phyloP scores from a whole-genome alignment of 768 basidiomycete species.

The Auricularia cornea region DNA sequence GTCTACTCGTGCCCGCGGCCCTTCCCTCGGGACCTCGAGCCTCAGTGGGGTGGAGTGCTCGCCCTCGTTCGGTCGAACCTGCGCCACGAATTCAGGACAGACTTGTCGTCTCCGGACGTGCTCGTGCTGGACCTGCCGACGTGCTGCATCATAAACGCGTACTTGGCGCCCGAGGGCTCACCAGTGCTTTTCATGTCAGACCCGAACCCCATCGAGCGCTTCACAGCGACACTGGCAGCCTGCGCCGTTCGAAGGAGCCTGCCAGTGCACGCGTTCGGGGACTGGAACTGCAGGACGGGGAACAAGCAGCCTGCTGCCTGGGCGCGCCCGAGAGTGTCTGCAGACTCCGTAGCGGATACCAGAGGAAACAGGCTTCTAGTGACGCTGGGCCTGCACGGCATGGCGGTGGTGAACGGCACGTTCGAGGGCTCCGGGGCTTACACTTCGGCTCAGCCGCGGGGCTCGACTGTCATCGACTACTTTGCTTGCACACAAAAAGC shows the following conservation, averaged over 20 bases:
- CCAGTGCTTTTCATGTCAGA: not conserved
- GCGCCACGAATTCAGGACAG: not conserved
- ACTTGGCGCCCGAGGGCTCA: not conserved
- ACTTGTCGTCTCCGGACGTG: not conserved
- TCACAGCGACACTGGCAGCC: not conserved
- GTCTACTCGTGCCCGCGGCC: not conserved
- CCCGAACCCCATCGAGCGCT: not conserved
- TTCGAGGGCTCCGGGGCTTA: not conserved
- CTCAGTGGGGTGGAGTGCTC: not conserved
- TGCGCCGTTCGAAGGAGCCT: not conserved
- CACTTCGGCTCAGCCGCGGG: not conserved
- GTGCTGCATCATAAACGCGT: not conserved
- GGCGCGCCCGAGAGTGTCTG: not conserved
- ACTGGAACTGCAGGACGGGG: not conserved
- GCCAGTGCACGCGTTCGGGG: not conserved
- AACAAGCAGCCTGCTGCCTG: not conserved
- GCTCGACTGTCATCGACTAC: not conserved
- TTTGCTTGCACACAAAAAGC: not conserved
- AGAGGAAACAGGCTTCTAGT: not conserved
- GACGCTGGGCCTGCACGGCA: not conserved
- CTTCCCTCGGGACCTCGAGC: not conserved
- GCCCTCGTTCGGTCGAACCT: not conserved
- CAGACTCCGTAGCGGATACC: too few species aligned
- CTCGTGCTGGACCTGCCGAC: not conserved
- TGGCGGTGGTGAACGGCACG: not conserved